A percentile compares a stretch with the other conserved stretches of the same genome.
phyloP scores from a whole-genome alignment of 169 alveolate species.

The Eimeria maxima region DNA sequence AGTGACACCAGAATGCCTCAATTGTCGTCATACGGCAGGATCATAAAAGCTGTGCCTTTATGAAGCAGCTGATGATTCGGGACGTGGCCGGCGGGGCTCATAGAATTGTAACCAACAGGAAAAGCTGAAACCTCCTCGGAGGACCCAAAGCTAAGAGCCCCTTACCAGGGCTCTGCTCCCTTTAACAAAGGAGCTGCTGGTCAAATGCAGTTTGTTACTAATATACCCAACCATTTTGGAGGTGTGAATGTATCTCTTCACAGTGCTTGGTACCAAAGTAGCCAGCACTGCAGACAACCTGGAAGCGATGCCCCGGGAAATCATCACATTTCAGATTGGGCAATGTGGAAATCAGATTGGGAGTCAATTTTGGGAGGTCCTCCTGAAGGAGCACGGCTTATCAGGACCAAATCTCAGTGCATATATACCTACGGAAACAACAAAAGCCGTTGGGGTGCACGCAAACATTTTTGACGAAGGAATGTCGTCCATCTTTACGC shows the following conservation, averaged over 20 bases:
- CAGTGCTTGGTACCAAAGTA: neutral
- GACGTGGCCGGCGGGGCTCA: neutral
- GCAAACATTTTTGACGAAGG: constrained; percentile 62
- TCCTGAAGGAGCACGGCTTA: constrained; percentile 98
- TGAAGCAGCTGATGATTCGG: neutral
- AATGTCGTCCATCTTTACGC: constrained; percentile 31
- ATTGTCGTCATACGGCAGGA: neutral
- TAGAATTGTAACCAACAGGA: neutral
- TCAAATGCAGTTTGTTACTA: neutral
- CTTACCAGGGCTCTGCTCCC: neutral
- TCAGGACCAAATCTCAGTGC: neutral
- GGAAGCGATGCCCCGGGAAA: constrained; percentile 98
- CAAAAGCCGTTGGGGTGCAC: neutral
- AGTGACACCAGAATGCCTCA: neutral
- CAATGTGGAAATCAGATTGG: constrained; percentile 99
- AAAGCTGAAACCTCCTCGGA: neutral
- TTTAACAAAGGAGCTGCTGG: neutral
- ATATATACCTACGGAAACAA: neutral
- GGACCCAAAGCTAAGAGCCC: neutral
- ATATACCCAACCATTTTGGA: neutral
- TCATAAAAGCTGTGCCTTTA: neutral
- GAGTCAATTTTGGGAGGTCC: constrained; percentile 98
- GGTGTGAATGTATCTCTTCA: neutral
- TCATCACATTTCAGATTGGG: constrained; percentile 99
- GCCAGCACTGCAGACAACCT: neutral